phyloP scores from a whole-genome alignment of 164 flowering plant genomes.

The Malania oleifera region DNA sequence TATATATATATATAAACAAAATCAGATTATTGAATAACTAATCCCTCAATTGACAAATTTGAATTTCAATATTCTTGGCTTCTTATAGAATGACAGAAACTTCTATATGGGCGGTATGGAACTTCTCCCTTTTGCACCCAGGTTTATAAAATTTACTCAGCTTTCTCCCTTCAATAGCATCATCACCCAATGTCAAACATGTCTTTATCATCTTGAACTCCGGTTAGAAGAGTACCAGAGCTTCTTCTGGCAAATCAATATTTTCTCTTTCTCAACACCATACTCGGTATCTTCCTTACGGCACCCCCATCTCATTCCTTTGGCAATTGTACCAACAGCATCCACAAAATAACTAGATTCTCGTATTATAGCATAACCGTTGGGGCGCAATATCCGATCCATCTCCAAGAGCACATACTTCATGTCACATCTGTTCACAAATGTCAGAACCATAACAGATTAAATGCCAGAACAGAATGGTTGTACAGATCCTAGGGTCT shows the following conservation, averaged over 20 bases:
- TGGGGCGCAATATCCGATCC: conserved; percentile 84
- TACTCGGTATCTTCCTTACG: conserved; percentile 75
- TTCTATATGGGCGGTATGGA: conserved; percentile 6
- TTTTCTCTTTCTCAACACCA: conserved; percentile 57
- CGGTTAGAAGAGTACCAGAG: conserved; percentile 68
- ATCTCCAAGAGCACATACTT: conserved; percentile 83
- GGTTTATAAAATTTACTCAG: neutral
- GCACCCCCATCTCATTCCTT: conserved; percentile 87
- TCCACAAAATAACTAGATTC: conserved; percentile 74
- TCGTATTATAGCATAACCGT: conserved; percentile 71
- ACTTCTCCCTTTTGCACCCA: conserved; percentile 7
- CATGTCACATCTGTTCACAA: conserved; percentile 73
- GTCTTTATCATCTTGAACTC: conserved; percentile 27
- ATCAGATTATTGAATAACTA: conserved; percentile 16
- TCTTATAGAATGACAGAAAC: conserved; percentile 8
- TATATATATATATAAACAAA: conserved; percentile 6
- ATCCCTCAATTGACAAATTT: conserved; percentile 4
- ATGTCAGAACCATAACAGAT: neutral
- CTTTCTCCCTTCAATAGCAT: conserved; percentile 4
- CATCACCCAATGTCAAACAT: neutral
- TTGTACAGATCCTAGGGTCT: too few relatives aligned
- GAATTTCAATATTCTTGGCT: conserved; percentile 7
- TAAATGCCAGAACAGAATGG: neutral
- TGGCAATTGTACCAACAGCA: conserved; percentile 55
- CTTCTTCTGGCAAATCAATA: conserved; percentile 83